A percentile compares a stretch with the other conserved stretches of the same genome.
Conservation (phyloP, 2,329 filamentous ascomycete genomes). For the Hymenoscyphus fraxineus region DNA sequence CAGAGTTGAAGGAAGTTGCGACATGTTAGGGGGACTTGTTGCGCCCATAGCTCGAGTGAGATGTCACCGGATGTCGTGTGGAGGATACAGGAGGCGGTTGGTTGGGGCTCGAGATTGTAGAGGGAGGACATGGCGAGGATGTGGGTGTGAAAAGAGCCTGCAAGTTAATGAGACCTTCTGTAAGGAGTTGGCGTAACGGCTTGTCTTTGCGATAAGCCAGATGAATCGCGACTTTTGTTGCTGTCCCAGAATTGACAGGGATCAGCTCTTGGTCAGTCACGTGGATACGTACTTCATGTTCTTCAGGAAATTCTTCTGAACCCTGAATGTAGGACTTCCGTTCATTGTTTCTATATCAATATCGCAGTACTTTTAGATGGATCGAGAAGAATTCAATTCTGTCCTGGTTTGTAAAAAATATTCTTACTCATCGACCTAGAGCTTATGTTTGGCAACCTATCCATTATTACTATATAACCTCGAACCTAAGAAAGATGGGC, state of each 20-base stretch:
- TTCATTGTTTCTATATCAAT: too few relatives aligned
- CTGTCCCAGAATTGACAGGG: background rate
- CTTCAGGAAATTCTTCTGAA: too few relatives aligned
- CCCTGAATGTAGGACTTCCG: too few relatives aligned
- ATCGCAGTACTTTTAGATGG: too few relatives aligned
- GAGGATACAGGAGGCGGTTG: constrained; percentile 86
- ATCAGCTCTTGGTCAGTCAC: too few relatives aligned
- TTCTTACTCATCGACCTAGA: too few relatives aligned
- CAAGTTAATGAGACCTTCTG: constrained; percentile 27
- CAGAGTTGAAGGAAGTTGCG: constrained; percentile 96
- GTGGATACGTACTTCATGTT: too few relatives aligned
- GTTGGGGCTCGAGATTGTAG: constrained; percentile 92
- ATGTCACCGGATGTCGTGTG: constrained; percentile 89
- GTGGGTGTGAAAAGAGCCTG: constrained; percentile 11
- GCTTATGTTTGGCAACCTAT: too few relatives aligned
- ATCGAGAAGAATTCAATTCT: too few relatives aligned
- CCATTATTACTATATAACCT: too few relatives aligned
- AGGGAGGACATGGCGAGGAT: constrained; percentile 68
- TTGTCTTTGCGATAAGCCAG: background rate
- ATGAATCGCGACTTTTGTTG: background rate
- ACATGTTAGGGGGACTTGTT: constrained; percentile 85
- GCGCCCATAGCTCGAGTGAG: constrained; percentile 88
- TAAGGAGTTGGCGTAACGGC: background rate
- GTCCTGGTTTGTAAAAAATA: too few relatives aligned
- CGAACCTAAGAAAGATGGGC: too few relatives aligned